Base-by-base conservation (phyloP, 1,284 basidiomycete species). In the Ganoderma boninense region DNA sequence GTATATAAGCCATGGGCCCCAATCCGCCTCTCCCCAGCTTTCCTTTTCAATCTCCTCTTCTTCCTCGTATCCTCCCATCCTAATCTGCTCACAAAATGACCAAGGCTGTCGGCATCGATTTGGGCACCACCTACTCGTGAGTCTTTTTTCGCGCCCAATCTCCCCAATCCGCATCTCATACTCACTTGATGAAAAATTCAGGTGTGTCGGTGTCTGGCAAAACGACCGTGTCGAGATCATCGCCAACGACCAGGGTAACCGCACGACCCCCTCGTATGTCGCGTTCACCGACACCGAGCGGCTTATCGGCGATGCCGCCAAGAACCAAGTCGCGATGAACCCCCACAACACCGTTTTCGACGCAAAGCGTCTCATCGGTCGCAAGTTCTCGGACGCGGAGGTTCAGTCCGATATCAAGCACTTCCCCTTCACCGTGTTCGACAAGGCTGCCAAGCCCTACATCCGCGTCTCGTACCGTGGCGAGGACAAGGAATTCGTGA, bases 181-280 rank as follows among this genome's bases (percentile, higher is more conserved):
- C 73, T 73, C 69, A 59, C 73, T 63, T 65, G 32, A 40, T 32
- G 38, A 43, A 61, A 60, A 72, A 38, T 70, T 40, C 83, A 93
- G 92, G 23, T 93, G 92, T 81, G 92, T 97, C 78, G 97, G 94
- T 88, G 96, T 98, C 76, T 98, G 97, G 97, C 95, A 97, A 87
- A 96, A 98, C 78, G 97, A 98, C 88, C 95, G 97, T 80, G 97
- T 98, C 76, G 97, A 98, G 87, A 97, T 97, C 86, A 97, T 96
- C 82, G 94, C 95, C 86, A 97, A 97, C 85, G 97, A 98, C 87
- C 97, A 98, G 94, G 97, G 97, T 81, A 99, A 99, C 92, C 92
- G 97, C 77, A 98, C 97, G 78, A 99, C 97, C 70, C 97, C 97
- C 70, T 99, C 97, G 77, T 99, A 99, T 85, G 97, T 99, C 84